Evolutionary conservation across 2,329 filamentous ascomycete species (phyloP), one percentile per base, ranked within the genome.

Genomic region (Rutstroemia sp.): DNA sequence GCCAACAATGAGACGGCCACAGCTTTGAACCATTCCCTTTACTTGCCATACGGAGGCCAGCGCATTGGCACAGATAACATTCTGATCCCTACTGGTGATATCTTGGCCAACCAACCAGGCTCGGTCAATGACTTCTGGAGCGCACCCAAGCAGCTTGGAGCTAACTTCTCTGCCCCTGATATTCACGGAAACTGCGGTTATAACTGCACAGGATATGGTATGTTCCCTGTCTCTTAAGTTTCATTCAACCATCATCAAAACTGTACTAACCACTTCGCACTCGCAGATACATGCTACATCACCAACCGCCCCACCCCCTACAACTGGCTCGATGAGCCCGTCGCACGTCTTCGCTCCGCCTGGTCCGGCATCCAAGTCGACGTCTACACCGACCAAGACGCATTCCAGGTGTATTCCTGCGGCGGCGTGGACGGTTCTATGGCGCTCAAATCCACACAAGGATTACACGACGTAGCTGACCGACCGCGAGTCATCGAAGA

Each of bases 361-460:
- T 90, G 83, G 80, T 91, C 87, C 0, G 92, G 92, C 49, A 96
- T 96, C 71, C 82, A 84, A 69, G 69, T 96, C 57, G 88, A 95
- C 57, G 76, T 96, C 64, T 89, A 79, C 71, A 84, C 86, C 7
- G 90, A 96, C 73, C 91, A 96, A 74, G 83, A 88, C 10, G 91
- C 90, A 3, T 85, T 95, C 72, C 92, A 96, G 73, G 79, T 96
- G 65, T 96, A 95, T 77, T 85, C 82, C 60, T 96, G 92, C 77
- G 83, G 82, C 65, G 81, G 82, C 21, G 83, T 89, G 74, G 85
- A 95, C 72, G 89, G 89, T 25, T 72, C 77, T 1, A 72, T 87
- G 60, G 75, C 87, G 0, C 73, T 91, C 60, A 91, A 91, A 76
- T 74, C 75, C 59, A 86, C 82, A 0, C 88, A 91, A 70, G 87